Conservation (phyloP, 1,284 basidiomycete species). For the Puccinia brachypodii region DNA sequence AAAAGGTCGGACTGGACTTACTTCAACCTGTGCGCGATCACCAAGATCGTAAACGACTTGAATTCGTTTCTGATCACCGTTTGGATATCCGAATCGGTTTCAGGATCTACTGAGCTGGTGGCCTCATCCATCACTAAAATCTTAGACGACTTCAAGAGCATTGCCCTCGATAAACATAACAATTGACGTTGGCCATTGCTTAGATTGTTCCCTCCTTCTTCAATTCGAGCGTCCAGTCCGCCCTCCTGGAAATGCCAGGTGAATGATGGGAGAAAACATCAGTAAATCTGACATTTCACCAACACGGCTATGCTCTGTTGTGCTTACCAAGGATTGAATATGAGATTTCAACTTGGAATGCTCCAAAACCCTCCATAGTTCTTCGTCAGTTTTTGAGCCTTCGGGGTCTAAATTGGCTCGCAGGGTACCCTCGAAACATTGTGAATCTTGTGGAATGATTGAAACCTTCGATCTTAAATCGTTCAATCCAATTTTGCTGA, state of each 20-base stretch:
- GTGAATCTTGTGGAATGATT: conserved; percentile 76
- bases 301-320: neutral
- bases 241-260: conserved; percentile 58
- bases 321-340: conserved; percentile 64
- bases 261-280: neutral
- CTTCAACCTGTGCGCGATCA: conserved; percentile 60
- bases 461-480: conserved; percentile 68
- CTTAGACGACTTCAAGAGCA: conserved; percentile 61
- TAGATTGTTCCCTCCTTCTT: conserved; percentile 78
- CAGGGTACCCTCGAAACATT: conserved; percentile 68
- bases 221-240: conserved; percentile 71
- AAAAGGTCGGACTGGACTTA: neutral
- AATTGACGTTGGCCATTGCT: conserved; percentile 73
- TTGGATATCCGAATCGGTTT: conserved; percentile 61
- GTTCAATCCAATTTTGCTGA: conserved; percentile 76
- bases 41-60: conserved; percentile 59
- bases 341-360: conserved; percentile 70
- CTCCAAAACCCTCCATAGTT: conserved; percentile 77
- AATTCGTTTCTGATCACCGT: conserved; percentile 60
- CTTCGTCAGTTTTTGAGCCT: conserved; percentile 69
- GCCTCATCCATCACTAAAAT: conserved; percentile 52
- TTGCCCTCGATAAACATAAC: conserved; percentile 57
- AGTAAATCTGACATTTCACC: neutral
- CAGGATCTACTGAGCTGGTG: conserved; percentile 57
- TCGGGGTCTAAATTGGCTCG: conserved; percentile 81